Conservation (phyloP, 352 stramenopile species). For the Phytopythium cucurbitacearum region DNA sequence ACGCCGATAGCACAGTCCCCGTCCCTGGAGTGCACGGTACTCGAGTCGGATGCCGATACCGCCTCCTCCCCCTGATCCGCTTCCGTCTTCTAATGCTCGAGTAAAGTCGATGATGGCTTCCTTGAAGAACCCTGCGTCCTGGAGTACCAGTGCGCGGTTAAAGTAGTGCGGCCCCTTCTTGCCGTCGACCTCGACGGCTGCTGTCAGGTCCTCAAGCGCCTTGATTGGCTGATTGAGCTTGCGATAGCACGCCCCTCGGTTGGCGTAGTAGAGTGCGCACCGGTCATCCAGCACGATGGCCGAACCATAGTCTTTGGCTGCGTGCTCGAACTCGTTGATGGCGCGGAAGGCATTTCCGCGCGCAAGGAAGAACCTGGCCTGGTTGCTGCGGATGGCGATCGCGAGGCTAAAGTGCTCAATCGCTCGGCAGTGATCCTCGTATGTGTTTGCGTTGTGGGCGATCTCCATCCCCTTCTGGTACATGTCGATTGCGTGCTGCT, state of each 20-base stretch:
- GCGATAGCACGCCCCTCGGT: conserved; percentile 62
- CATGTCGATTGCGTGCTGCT: conserved; percentile 70
- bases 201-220: conserved; percentile 67
- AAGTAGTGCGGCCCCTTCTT: conserved; percentile 74
- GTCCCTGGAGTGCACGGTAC: conserved; percentile 63
- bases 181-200: conserved; percentile 63
- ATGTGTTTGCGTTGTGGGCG: conserved; percentile 40
- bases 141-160: conserved; percentile 67
- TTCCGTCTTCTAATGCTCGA: conserved; percentile 63
- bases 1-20: conserved; percentile 58
- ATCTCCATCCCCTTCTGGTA: conserved; percentile 78
- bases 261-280: conserved; percentile 68
- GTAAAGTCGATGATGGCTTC: conserved; percentile 74
- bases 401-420: conserved; percentile 76
- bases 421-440: conserved; percentile 62
- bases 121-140: conserved; percentile 55
- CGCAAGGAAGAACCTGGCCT: conserved; percentile 72
- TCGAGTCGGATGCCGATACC: conserved; percentile 52
- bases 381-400: conserved; percentile 62
- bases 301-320: conserved; percentile 50
- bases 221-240: conserved; percentile 57
- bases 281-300: conserved; percentile 64
- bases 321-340: conserved; percentile 64
- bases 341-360: conserved; percentile 68
- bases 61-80: conserved; percentile 3